Evolutionary conservation across 257 asterid species (phyloP).

Genomic region (Nemophila menziesii): DNA sequence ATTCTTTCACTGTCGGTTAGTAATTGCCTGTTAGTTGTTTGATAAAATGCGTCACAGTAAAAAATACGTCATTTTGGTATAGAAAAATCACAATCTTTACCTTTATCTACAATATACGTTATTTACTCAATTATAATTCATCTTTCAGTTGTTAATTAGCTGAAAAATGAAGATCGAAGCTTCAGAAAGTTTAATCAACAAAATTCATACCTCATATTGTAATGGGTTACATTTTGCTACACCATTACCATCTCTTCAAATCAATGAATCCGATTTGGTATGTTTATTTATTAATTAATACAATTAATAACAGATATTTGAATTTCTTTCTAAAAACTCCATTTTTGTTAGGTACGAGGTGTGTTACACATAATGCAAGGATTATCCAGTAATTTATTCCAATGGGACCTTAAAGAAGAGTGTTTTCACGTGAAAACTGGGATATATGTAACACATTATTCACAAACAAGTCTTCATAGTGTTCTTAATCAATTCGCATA

Average conservation of each 20-base stretch:
- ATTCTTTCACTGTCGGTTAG: too few species aligned
- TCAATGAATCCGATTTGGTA: slow-evolving; percentile 80
- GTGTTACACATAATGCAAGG: slow-evolving; percentile 90
- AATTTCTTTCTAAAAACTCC: slow-evolving; percentile 1
- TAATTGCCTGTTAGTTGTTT: not conserved
- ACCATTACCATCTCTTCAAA: slow-evolving; percentile 43
- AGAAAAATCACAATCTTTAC: not conserved
- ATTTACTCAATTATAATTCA: not conserved
- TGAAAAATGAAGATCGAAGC: slow-evolving; percentile 38
- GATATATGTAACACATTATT: slow-evolving; percentile 67
- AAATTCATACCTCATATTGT: slow-evolving; percentile 39
- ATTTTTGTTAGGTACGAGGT: slow-evolving; percentile 52
- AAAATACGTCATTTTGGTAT: not conserved
- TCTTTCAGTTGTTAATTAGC: slow-evolving; percentile 1
- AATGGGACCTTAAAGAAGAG: slow-evolving; percentile 49
- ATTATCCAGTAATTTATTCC: slow-evolving; percentile 46
- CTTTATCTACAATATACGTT: not conserved
- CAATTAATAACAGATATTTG: not conserved
- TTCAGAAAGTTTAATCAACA: slow-evolving; percentile 40
- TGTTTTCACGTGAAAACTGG: slow-evolving; percentile 45
- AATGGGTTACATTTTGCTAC: slow-evolving; percentile 57
- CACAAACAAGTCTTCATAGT: slow-evolving; percentile 60
- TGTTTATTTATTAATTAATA: slow-evolving; percentile 1
- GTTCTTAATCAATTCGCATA: slow-evolving; percentile 60
- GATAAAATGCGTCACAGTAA: not conserved